Evolutionary conservation across 1,284 basidiomycete species (phyloP).

Genomic region (Meira miltonrushii): DNA sequence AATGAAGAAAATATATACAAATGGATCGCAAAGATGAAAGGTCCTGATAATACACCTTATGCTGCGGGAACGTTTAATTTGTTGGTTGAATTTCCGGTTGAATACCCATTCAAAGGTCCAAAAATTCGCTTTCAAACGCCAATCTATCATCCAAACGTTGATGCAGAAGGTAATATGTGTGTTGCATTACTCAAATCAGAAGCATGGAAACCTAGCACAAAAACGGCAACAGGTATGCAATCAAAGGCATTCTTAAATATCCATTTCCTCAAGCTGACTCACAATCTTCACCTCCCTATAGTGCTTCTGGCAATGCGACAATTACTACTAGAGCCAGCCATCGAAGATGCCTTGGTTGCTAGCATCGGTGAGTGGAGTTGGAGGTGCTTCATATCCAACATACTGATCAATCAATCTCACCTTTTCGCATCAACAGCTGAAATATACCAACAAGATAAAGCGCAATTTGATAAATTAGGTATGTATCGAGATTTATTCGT

Average conservation of each 20-base stretch:
- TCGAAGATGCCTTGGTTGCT: constrained; percentile 47
- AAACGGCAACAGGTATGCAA: constrained; percentile 45
- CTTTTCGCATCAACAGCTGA: not conserved
- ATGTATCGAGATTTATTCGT: not conserved
- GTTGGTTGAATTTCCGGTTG: constrained; percentile 49
- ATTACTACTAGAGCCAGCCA: constrained; percentile 45
- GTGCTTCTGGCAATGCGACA: constrained; percentile 45
- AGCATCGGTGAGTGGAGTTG: constrained; percentile 37
- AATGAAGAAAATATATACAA: constrained; percentile 11
- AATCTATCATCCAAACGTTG: constrained; percentile 53
- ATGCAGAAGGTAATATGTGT: constrained; percentile 50
- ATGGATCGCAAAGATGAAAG: constrained; percentile 8
- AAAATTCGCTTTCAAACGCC: constrained; percentile 44
- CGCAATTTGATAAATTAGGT: constrained; percentile 4
- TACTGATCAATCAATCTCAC: not conserved
- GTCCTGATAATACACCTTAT: constrained; percentile 33
- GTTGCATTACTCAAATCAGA: constrained; percentile 50
- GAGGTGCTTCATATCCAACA: not conserved
- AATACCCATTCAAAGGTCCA: constrained; percentile 53
- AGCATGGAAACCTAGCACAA: constrained; percentile 52
- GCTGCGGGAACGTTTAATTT: constrained; percentile 46
- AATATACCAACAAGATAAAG: not conserved
- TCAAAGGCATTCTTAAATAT: not conserved
- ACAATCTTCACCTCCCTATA: constrained; percentile 11
- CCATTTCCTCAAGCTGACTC: not conserved